Base-by-base conservation (phyloP, 805 yeast species). In the Ogataea paradorogensis region DNA sequence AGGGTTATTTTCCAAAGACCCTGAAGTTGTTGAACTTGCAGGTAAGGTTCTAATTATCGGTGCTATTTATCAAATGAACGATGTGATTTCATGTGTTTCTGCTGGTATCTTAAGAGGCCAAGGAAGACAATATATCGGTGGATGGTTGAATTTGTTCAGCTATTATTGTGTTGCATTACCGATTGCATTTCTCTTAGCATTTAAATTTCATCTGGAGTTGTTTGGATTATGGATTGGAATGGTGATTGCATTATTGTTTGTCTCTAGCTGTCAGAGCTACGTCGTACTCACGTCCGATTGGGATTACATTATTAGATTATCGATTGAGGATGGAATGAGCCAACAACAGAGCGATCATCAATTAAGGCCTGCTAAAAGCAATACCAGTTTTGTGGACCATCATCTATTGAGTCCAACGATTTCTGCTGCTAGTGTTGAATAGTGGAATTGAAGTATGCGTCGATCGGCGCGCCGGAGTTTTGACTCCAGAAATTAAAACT, bases 91-190 rank as follows among this genome's bases (percentile, higher is more conserved):
- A 47, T 84, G 87, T 11, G 78, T 82, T 34, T 75, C 84, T 1
- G 89, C 87, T 11, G 91, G 91, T 11, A 72, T 86, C 44, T 65
- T 84, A 38, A 71, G 93, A 56, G 91, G 91, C 5, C 90, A 83
- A 63, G 91, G 91, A 11, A 76, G 76, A 59, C 83, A 82, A 30
- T 74, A 71, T 51, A 71, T 80, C 26, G 83, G 84, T 0, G 83
- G 84, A 2, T 69, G 70, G 36, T 70, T 79, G 24, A 78, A 78
- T 43, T 58, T 81, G 46, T 43, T 76, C 24, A 66, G 82, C 5
- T 81, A 80, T 57, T 81, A 82, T 49, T 63, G 76, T 30, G 58
- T 82, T 23, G 87, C 86, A 9, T 62, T 82, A 13, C 89, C 89
- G 4, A 59, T 78, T 52, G 71, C 84, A 6, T 66, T 77, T 30